A percentile compares a stretch with the other conserved stretches of the same genome.
phyloP scores from a whole-genome alignment of 192 early-diverging fungal genomes.

The Neocallimastix lanati region DNA sequence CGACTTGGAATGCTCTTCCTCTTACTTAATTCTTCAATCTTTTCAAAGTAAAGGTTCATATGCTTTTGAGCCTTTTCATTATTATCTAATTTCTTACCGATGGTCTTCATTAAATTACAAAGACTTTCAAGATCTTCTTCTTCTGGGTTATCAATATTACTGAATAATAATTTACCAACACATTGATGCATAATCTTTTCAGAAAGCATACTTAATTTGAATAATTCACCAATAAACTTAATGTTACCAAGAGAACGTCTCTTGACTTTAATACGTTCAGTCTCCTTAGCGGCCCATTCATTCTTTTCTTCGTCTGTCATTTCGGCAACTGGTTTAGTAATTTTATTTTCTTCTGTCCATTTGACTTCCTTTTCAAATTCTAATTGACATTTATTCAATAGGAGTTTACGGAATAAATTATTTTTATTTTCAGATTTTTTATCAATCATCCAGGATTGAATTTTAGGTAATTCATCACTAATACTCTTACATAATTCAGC shows the following conservation, averaged over 20 bases:
- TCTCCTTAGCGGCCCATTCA: constrained; percentile 39
- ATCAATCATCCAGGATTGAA: constrained; percentile 31
- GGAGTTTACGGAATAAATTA: constrained; percentile 64
- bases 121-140: constrained; percentile 91
- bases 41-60: constrained; percentile 75
- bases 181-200: constrained; percentile 92
- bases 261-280: constrained; percentile 76
- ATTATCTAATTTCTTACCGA: constrained; percentile 61
- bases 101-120: constrained; percentile 76
- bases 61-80: constrained; percentile 26
- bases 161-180: constrained; percentile 56
- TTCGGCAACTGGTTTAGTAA: constrained; percentile 22
- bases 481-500: constrained; percentile 69
- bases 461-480: constrained; percentile 23
- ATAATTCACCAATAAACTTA: constrained; percentile 88
- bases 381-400: constrained; percentile 85
- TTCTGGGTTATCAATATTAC: constrained; percentile 50
- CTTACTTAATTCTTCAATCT: constrained; percentile 56
- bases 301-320: constrained; percentile 40
- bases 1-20: constrained; percentile 56
- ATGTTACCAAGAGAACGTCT: constrained; percentile 84
- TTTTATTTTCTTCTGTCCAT: constrained; percentile 25
- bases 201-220: constrained; percentile 72
- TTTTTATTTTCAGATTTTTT: constrained; percentile 9
- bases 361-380: constrained; percentile 87